Evolutionary conservation across 805 yeast species (phyloP), one percentile per base, ranked within the genome.

Genomic region (Allodekkera sacchari): DNA sequence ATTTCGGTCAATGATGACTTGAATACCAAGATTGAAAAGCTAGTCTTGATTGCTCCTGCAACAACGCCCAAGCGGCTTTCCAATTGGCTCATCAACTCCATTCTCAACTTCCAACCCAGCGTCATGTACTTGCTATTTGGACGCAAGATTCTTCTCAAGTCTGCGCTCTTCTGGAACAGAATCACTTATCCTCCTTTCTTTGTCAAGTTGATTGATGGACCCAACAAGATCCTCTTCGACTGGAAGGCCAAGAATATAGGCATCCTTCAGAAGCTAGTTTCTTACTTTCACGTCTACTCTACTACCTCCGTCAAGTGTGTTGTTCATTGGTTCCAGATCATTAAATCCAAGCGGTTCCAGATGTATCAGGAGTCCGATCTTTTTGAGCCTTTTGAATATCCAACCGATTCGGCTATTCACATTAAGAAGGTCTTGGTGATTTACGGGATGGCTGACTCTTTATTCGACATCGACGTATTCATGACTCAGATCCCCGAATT

Each of bases 281-380:
- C 83, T 11, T 89, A 84, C 55, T 74, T 84, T 12, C 96, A 92
- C 53, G 63, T 89, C 33, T 89, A 88, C 58, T 83, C 95, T 2
- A 81, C 94, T 15, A 85, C 97, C 0, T 76, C 88, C 2, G 97
- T 88, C 17, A 89, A 88, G 55, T 73, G 83, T 7, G 87, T 85
- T 27, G 96, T 87, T n/a, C 96, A 85, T 56, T 85, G 96, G 96
- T 84, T 85, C 48, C 95, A 85, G 57, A 88, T 89, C 32, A 83
- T 89, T 39, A 66, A 79, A 32, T 66, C 81, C 6, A 73, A 72
- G 28, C 68, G 71, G 29, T 88, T 89, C 54, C 95, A 88, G 54
- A 81, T 92, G 95, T 89, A 76, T 56, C 92, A 83, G 47, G 95
- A 84, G 40, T 40, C 71, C 61, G 36, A 67, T 54, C 31, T 74